Base-by-base conservation (phyloP, 169 alveolate species). In the Cyclospora cayetanensis region DNA sequence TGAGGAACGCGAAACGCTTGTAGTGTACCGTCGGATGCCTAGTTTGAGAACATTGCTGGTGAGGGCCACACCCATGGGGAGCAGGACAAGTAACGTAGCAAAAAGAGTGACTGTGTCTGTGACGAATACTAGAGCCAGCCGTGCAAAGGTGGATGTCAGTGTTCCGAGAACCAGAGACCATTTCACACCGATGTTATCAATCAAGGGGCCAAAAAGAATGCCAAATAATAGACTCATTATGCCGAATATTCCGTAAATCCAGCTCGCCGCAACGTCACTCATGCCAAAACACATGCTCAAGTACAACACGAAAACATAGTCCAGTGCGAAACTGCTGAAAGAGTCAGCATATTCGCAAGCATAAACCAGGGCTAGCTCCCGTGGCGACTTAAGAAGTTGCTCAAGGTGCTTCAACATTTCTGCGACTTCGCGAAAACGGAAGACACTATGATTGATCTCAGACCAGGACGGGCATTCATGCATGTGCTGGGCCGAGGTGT, bases 261-360 rank as follows among this genome's bases (percentile, higher is more conserved):
- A 77, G 41, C 93, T 86, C n/a, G 93, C 93, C 20, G 39, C 80
- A 18, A 52, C 68, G 74, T 76, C 90, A 84, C 85, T 41, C 72
- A 90, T 9, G 9, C 92, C 92, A 60, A 84, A 92, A 12, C 63
- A 43, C 60, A 1, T 42, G 27, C 88, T 85, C 22, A 92, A 76
- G 35, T 46, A 92, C 31, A 85, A 41, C 41, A 92, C 84, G 46
- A 92, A 74, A 68, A 83, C 90, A 34, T 92, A 85, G 55, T 83
- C 91, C 46, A 83, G 65, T 5, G 92, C 94, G 82, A 91, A 91
- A 25, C 55, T 76, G 65, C 91, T 76, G 43, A 80, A 91, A 34
- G 94, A 91, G 70, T 91, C 94, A 7, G 90, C 89, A 65, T 53
- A 91, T 29, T 91, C 94, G 91, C 94, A 91, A 15, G 80, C 84